These are phyloP conservation scores for Hibiscus mutabilis DNA, from an alignment of 345 rosid species.

Conservation along the genomic window DNA sequence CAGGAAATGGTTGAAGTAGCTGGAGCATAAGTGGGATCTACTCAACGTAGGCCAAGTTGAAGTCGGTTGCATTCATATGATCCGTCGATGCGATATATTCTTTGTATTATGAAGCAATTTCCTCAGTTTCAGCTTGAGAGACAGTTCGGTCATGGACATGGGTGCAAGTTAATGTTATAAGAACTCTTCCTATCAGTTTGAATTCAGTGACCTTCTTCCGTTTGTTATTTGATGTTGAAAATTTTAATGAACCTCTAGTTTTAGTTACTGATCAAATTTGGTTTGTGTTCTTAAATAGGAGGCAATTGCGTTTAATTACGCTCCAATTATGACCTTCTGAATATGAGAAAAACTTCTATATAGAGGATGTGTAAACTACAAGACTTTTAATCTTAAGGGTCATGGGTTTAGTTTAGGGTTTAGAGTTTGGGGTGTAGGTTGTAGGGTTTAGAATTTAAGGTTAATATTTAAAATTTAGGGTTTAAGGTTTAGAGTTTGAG, in stretches of 20 bases:
- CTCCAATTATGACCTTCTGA: too few relatives aligned
- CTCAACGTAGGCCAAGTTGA: conserved; percentile 7
- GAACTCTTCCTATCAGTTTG: not conserved
- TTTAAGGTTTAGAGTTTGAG: too few relatives aligned
- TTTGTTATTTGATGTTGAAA: conserved; percentile 5
- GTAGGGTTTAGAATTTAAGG: too few relatives aligned
- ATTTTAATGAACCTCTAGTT: not conserved
- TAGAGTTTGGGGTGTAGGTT: too few relatives aligned
- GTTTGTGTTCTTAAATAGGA: too few relatives aligned
- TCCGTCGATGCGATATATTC: not conserved
- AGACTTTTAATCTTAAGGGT: too few relatives aligned
- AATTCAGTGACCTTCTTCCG: not conserved
- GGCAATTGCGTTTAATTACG: too few relatives aligned
- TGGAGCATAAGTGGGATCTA: conserved; percentile 20
- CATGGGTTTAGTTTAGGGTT: too few relatives aligned
- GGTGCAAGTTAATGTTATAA: conserved; percentile 10
- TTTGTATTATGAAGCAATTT: conserved; percentile 7
- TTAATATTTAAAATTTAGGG: too few relatives aligned
- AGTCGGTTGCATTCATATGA: not conserved
- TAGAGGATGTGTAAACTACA: too few relatives aligned
- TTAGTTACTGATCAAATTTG: not conserved
- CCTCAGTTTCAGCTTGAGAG: not conserved
- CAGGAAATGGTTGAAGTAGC: conserved; percentile 85
- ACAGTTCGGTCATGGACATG: not conserved
- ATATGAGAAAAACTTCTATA: too few relatives aligned